Evolutionary conservation across 768 basidiomycete genomes (phyloP), one percentile per base, ranked within the genome.

Genomic region (Lactarius akahatsu): DNA sequence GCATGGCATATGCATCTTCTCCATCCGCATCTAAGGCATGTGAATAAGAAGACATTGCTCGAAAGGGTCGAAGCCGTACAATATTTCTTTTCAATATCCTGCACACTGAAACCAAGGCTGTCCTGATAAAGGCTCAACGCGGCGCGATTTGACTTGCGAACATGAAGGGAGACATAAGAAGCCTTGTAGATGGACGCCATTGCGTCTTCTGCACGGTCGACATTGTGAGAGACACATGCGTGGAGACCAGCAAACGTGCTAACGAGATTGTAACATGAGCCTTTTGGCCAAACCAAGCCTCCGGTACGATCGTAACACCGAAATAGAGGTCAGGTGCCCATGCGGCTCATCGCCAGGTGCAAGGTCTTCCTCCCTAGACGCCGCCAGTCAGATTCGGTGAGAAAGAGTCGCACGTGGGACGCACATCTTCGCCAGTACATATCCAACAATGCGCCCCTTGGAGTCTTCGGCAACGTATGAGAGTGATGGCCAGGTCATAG

Each of bases 251-350:
- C 34, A 60, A 50, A 61, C 50, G 28, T 11, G 78, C 94, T 71
- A 72, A 97, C 95, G 96, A 58, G 93, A 92, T 43, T 93, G 88
- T 23, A 93, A 72, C 96, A 98, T 98, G 34, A 98, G 80, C 74
- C 93, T 93, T 78, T 95, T 96, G 18, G 96, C 96, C 2, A 98
- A 76, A 9, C 96, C 96, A 7, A 97, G 80, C n/a, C 96, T 84
- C 54, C 96, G 82, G 73, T 97, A 94, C 16, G 92, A 88, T 66
- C 96, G 83, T 40, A 98, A 79, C 2, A 98, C 96, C 0, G 94
- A 96, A 73, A 98, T 98, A 5, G 96, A 97, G 16, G 95, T 98
- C 73, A 98, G 92, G 73, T 98, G 96, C 0, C 96, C 96, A 69
- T 95, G 91, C 0, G 85, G 80, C 28, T 86, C 83, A 28, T 83